A percentile compares a stretch with the other conserved stretches of the same genome.
Conservation (phyloP, 202 grass and related monocot species). For the Digitaria exilis region DNA sequence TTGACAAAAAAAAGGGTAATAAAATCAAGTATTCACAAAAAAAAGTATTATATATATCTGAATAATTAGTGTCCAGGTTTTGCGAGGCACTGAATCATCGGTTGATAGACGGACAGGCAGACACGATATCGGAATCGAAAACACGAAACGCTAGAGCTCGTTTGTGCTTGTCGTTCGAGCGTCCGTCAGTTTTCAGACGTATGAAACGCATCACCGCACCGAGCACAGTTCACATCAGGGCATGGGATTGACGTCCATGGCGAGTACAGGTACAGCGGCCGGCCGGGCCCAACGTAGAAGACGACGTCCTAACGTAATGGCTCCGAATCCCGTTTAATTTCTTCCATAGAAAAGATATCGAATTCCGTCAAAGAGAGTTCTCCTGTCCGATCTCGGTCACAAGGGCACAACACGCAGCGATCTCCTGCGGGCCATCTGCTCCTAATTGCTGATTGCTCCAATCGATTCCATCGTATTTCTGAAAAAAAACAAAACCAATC, state of each 20-base stretch:
- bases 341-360: neutral
- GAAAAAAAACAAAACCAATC: neutral
- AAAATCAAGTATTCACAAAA: neutral
- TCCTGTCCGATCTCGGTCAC: slow-evolving; percentile 26
- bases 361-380: neutral
- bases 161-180: slow-evolving; percentile 24
- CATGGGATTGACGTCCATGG: slow-evolving; percentile 35
- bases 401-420: slow-evolving; percentile 26
- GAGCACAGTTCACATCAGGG: slow-evolving; percentile 37
- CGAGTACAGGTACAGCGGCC: slow-evolving; percentile 19
- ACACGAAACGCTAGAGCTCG: neutral
- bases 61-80: neutral
- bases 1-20: neutral
- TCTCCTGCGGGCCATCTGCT: slow-evolving; percentile 20
- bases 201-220: slow-evolving; percentile 19
- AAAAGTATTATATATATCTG: neutral
- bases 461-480: slow-evolving; percentile 40
- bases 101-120: neutral
- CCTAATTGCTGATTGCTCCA: neutral
- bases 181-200: slow-evolving; percentile 29
- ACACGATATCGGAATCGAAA: neutral
- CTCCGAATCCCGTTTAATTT: neutral
- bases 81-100: slow-evolving; percentile 8
- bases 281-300: slow-evolving; percentile 33
- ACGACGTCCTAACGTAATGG: slow-evolving; percentile 51